A percentile compares a stretch with the other conserved stretches of the same genome.
Conservation (phyloP, 257 asterid species). For the Coffea canephora region DNA sequence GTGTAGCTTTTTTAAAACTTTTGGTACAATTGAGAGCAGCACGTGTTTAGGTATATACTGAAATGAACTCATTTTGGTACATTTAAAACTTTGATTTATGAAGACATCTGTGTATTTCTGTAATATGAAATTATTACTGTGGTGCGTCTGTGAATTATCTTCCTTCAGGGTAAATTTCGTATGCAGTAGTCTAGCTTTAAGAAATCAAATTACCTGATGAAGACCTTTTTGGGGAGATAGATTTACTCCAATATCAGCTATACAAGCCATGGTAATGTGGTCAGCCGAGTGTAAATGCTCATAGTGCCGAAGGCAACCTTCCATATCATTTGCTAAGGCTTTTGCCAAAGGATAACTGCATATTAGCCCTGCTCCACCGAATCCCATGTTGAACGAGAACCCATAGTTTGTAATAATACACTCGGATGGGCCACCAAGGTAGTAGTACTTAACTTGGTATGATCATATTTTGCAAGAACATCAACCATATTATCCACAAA, state of each 20-base stretch:
- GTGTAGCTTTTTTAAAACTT: too few species aligned
- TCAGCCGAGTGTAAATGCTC: slow-evolving; percentile 36
- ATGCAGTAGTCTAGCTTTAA: too few species aligned
- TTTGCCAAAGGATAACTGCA: slow-evolving; percentile 43
- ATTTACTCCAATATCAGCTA: slow-evolving; percentile 47
- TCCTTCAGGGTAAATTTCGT: too few species aligned
- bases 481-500: slow-evolving; percentile 45
- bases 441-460: slow-evolving; percentile 27
- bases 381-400: slow-evolving; percentile 45
- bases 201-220: slow-evolving; percentile 37
- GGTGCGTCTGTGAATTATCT: too few species aligned
- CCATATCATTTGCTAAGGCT: slow-evolving; percentile 38
- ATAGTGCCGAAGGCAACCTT: slow-evolving; percentile 38
- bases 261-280: slow-evolving; percentile 38
- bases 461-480: slow-evolving; percentile 41
- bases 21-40: too few species aligned
- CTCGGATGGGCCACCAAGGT: slow-evolving; percentile 49
- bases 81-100: too few species aligned
- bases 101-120: too few species aligned
- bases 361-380: slow-evolving; percentile 49
- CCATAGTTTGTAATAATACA: slow-evolving; percentile 29
- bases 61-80: too few species aligned
- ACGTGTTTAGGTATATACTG: too few species aligned
- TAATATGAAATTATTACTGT: too few species aligned
- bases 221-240: slow-evolving; percentile 35